Conservation (phyloP, 345 rosid species). For the Geranium rotundifolium region DNA sequence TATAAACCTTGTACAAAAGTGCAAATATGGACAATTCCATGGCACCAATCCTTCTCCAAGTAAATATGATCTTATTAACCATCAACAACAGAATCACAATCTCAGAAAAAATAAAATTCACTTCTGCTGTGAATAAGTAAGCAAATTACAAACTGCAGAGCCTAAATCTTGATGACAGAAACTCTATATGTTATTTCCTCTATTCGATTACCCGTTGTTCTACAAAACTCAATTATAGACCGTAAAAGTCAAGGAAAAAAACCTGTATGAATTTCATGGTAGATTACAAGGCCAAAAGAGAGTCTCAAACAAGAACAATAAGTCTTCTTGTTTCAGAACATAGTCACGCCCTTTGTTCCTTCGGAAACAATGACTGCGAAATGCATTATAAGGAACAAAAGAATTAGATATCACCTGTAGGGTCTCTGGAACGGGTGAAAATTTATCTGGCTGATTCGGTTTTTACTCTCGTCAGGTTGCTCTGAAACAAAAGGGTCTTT, state of each 20-base stretch:
- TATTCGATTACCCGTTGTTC: no score
- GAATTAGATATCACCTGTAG: not conserved
- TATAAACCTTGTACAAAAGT: no score
- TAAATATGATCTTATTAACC: not conserved
- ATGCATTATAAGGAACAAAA: not conserved
- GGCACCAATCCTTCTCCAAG: no score
- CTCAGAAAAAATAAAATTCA: not conserved
- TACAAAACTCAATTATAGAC: not conserved
- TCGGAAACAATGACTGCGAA: not conserved
- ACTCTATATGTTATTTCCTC: not conserved
- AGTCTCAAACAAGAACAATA: no score
- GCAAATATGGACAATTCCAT: no score
- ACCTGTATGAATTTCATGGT: not conserved
- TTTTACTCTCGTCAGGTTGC: constrained; percentile 10
- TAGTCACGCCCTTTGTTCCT: not conserved
- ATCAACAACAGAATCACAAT: not conserved
- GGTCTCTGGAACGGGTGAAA: not conserved
- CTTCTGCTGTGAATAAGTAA: not conserved
- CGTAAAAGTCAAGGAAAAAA: not conserved
- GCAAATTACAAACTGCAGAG: not conserved
- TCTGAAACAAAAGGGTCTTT: constrained; percentile 20
- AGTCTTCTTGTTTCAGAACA: no score
- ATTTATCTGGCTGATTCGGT: constrained; percentile 17
- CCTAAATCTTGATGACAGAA: not conserved
- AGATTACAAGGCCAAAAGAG: not conserved